A percentile compares a stretch with the other conserved stretches of the same genome.
phyloP scores from a whole-genome alignment of 2,329 filamentous ascomycete species.

The Phaeomoniella chlamydospora region DNA sequence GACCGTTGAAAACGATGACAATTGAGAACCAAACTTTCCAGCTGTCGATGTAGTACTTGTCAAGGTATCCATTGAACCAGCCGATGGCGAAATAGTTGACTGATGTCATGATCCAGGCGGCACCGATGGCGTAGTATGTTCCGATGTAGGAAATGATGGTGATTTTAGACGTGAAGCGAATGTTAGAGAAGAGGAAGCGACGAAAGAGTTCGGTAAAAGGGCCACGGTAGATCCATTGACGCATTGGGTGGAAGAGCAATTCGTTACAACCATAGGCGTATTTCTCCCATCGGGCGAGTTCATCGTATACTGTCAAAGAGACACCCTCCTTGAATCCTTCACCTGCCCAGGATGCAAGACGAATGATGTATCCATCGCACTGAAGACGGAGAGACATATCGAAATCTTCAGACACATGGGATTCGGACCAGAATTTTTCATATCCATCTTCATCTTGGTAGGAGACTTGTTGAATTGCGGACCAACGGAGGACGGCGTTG shows the following conservation, averaged over 20 bases:
- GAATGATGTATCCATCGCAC: constrained; percentile 50
- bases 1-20: constrained; percentile 47
- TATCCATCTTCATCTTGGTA: constrained; percentile 43
- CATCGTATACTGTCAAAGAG: constrained; percentile 69
- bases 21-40: constrained; percentile 48
- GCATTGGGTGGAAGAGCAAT: constrained; percentile 62
- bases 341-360: constrained; percentile 52
- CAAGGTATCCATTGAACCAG: constrained; percentile 52
- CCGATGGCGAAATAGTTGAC: constrained; percentile 58
- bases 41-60: constrained; percentile 52
- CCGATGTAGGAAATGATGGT: constrained; percentile 54
- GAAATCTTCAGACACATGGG: constrained; percentile 64
- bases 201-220: constrained; percentile 69
- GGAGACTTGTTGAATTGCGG: constrained; percentile 57
- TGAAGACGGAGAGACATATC: constrained; percentile 61
- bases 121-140: constrained; percentile 49
- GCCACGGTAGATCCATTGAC: constrained; percentile 57
- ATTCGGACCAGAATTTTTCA: constrained; percentile 58
- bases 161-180: constrained; percentile 42
- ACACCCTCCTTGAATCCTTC: constrained; percentile 66
- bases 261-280: constrained; percentile 76
- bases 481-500: constrained; percentile 61
- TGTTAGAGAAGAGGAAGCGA: constrained; percentile 45
- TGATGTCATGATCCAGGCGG: constrained; percentile 48
- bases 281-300: constrained; percentile 73